A percentile compares a stretch with the other conserved stretches of the same genome.
Conservation (phyloP, 495 filamentous ascomycete genomes). For the Oidiodendron maius region DNA sequence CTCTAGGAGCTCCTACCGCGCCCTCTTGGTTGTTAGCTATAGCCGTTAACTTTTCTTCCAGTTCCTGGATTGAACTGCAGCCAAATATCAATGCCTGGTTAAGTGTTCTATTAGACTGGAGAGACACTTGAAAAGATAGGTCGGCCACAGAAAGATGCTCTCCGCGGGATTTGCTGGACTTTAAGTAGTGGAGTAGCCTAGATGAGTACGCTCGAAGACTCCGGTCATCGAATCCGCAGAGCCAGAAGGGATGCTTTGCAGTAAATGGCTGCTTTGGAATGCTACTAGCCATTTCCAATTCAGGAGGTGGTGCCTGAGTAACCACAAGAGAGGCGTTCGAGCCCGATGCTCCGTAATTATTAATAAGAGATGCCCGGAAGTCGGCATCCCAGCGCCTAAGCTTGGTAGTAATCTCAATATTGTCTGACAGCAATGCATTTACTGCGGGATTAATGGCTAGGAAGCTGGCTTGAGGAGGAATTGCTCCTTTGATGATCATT, state of each 20-base stretch:
- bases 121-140: constrained; percentile 34
- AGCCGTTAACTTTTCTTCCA: constrained; percentile 24
- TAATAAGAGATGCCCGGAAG: constrained; percentile 37
- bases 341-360: constrained; percentile 48
- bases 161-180: background rate
- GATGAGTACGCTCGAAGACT: constrained; percentile 17
- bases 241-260: constrained; percentile 31
- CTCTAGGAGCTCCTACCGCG: background rate
- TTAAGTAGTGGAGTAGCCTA: constrained; percentile 13
- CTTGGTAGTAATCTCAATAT: constrained; percentile 31
- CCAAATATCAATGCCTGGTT: constrained; percentile 28
- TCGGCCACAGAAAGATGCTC: constrained; percentile 19
- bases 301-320: too few species aligned
- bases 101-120: constrained; percentile 30
- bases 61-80: constrained; percentile 25
- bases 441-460: constrained; percentile 48
- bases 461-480: constrained; percentile 81
- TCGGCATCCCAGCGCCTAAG: constrained; percentile 27
- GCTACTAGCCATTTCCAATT: too few species aligned
- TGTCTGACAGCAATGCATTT: constrained; percentile 24
- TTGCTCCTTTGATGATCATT: constrained; percentile 70
- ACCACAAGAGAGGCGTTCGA: constrained; percentile 42
- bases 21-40: constrained; percentile 2
- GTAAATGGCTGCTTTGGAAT: too few species aligned
- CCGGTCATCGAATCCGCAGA: constrained; percentile 26